A percentile compares a stretch with the other conserved stretches of the same genome.
Conservation (phyloP, 2,329 filamentous ascomycete species). For the Lecanicillium sp. region DNA sequence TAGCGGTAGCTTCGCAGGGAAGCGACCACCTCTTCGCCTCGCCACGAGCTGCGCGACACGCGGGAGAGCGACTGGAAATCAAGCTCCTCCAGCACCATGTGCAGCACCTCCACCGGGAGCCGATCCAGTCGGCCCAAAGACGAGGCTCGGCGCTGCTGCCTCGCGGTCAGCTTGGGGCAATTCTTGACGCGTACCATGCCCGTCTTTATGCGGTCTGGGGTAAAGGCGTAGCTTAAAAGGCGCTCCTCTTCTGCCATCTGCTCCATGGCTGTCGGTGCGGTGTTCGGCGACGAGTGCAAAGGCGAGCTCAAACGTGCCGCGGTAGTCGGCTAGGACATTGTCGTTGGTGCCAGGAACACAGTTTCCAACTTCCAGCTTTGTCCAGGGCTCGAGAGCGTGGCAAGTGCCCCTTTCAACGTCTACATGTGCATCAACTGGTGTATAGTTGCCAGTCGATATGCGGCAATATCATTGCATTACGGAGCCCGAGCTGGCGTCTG, state of each 20-base stretch:
- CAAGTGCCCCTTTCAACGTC: too few relatives aligned
- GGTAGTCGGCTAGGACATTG: too few relatives aligned
- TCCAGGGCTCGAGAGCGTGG: too few relatives aligned
- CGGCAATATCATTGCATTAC: too few relatives aligned
- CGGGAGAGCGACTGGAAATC: conserved; percentile 21
- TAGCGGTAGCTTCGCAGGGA: conserved; percentile 29
- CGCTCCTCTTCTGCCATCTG: not conserved
- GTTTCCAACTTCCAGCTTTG: too few relatives aligned
- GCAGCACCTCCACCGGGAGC: conserved; percentile 18
- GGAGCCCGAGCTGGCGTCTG: too few relatives aligned
- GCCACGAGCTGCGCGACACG: conserved; percentile 17
- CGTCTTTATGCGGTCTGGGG: not conserved
- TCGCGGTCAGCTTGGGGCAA: not conserved
- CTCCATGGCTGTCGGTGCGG: not conserved
- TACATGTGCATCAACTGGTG: too few relatives aligned
- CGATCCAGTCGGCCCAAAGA: conserved; percentile 16
- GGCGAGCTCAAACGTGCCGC: too few relatives aligned
- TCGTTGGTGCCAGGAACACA: too few relatives aligned
- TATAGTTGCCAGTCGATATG: too few relatives aligned
- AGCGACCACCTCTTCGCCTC: conserved; percentile 18
- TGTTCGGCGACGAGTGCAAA: too few relatives aligned
- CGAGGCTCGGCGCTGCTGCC: too few relatives aligned
- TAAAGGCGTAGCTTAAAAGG: not conserved
- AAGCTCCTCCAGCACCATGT: conserved; percentile 17
- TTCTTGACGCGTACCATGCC: conserved; percentile 1